Evolutionary conservation across 176 grass and related monocot genomes (phyloP).

Genomic region (Hyparrhenia diplandra): DNA sequence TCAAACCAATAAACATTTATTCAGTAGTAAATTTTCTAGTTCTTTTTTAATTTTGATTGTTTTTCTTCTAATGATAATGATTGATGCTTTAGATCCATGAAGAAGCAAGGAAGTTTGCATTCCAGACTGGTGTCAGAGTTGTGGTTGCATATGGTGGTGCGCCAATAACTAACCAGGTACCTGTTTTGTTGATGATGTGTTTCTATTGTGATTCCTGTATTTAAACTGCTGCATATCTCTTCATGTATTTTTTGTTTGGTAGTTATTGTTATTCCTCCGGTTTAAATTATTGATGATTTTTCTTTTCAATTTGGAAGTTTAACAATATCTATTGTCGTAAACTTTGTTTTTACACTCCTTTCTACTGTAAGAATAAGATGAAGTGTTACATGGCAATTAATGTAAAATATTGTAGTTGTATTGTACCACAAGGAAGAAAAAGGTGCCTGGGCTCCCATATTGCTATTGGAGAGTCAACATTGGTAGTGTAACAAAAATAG

Average conservation of each 20-base stretch:
- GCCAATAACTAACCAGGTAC: conserved; percentile 85
- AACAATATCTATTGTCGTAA: background rate
- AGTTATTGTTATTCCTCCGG: background rate
- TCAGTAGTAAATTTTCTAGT: background rate
- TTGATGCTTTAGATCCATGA: conserved; percentile 66
- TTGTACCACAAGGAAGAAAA: background rate
- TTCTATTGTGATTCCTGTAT: background rate
- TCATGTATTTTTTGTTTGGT: background rate
- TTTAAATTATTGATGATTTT: background rate
- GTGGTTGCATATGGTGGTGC: conserved; percentile 94
- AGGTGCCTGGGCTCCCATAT: background rate
- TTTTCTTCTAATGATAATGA: conserved; percentile 13
- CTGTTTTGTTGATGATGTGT: background rate
- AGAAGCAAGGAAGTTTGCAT: conserved; percentile 89
- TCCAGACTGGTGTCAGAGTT: conserved; percentile 81
- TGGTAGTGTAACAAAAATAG: background rate
- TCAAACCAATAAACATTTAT: background rate
- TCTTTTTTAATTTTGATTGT: conserved; percentile 3
- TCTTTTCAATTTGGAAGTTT: background rate
- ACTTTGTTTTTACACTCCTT: background rate
- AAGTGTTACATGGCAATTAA: background rate
- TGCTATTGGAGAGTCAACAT: background rate
- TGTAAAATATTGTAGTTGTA: background rate
- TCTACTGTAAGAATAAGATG: background rate
- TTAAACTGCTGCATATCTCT: background rate